Evolutionary conservation across 1,139 yeast genomes (phyloP).

Genomic region (Kodamaea sp.): DNA sequence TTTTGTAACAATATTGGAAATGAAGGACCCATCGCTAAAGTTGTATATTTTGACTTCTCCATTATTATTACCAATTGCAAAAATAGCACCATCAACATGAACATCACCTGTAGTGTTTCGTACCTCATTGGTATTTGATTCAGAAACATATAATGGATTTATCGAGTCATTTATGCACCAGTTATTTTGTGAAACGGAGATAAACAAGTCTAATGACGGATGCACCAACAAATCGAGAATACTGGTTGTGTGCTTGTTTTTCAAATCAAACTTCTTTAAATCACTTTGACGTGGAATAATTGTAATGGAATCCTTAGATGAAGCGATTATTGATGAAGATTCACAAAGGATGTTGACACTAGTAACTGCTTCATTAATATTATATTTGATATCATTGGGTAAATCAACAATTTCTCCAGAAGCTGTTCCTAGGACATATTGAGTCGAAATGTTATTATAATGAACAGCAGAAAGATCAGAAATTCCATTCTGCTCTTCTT

Average conservation of each 20-base stretch:
- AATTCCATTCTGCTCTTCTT: constrained; percentile 9
- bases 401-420: constrained; percentile 22
- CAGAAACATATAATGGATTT: neutral
- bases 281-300: constrained; percentile 1
- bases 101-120: constrained; percentile 35
- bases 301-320: constrained; percentile 1
- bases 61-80: constrained; percentile 44
- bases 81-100: constrained; percentile 65
- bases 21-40: constrained; percentile 36
- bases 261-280: constrained; percentile 1
- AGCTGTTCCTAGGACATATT: constrained; percentile 19
- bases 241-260: constrained; percentile 2
- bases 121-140: constrained; percentile 1
- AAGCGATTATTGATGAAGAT: constrained; percentile 11
- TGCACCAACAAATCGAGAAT: constrained; percentile 26
- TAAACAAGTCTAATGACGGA: constrained; percentile 32
- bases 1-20: constrained; percentile 32
- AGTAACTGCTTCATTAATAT: constrained; percentile 8
- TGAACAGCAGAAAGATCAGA: constrained; percentile 11
- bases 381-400: constrained; percentile 4
- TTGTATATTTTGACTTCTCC: constrained; percentile 44
- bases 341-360: constrained; percentile 11
- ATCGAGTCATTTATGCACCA: constrained; percentile 30
- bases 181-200: constrained; percentile 24
- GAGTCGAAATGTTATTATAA: constrained; percentile 13